phyloP scores from a whole-genome alignment of 1,284 basidiomycete species.

The Irpex sp. region DNA sequence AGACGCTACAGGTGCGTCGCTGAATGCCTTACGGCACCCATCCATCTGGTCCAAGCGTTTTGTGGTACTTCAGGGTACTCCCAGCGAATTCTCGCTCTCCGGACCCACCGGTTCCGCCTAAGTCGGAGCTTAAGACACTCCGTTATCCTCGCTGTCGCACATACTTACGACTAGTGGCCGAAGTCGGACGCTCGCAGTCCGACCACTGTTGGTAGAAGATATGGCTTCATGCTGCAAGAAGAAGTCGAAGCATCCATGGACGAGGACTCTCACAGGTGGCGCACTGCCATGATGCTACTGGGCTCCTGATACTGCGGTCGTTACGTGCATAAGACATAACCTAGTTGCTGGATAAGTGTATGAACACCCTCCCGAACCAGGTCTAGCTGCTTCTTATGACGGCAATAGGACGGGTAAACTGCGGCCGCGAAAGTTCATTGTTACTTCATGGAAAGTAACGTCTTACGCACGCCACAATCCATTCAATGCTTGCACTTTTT shows the following conservation, averaged over 20 bases:
- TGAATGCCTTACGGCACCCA: background rate
- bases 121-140: background rate
- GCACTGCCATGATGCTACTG: background rate
- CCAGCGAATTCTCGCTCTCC: background rate
- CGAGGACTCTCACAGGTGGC: background rate
- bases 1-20: background rate
- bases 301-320: background rate
- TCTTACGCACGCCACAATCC: background rate
- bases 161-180: background rate
- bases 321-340: background rate
- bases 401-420: background rate
- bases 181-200: background rate
- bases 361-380: too few relatives aligned
- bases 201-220: background rate
- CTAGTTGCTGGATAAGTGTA: too few relatives aligned
- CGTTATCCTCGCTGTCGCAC: background rate
- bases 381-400: background rate
- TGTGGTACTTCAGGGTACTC: background rate
- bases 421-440: background rate
- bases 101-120: conserved; percentile 1
- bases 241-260: background rate
- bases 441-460: background rate
- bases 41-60: background rate
- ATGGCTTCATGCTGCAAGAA: background rate
- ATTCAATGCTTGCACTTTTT: background rate